Base-by-base conservation (phyloP, 768 basidiomycete species). In the Nidularia pulvinata region DNA sequence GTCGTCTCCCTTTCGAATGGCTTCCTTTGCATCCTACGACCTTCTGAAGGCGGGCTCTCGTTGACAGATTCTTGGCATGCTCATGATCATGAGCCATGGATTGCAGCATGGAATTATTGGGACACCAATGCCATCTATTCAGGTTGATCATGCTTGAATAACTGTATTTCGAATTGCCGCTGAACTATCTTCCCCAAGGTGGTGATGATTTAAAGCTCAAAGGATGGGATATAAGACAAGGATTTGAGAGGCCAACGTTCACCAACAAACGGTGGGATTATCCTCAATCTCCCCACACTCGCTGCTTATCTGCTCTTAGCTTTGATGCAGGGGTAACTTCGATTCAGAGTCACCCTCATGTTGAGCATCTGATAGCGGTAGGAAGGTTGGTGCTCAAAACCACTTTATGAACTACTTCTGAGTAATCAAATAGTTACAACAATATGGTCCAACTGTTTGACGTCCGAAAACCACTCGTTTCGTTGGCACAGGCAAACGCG, bases 1-100 rank as follows among this genome's bases (percentile, higher is more conserved):
- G 78, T 93, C 14, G 86, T 85, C 11, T 98, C 96, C 4, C 75
- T 93, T 11, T 98, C 95, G 0, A 80, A 89, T 58, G 95, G 95
- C 4, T 77, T 73, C 1, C 65, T 96, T 13, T 80, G 84, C n/a
- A 75, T 89, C 16, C 70, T 90, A 22, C 74, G 65, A 35, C 78
- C 80, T 9, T 69, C 69, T n/a, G 74, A 82, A 14, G 5, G 69
- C 74, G 1, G 64, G 69, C 65, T 91, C 30, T 50, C 63, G 0
- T 65, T 88, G 3, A 71, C 72, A 4, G 69, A 81, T 25, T 77
- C 76, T 1, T 98, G 95, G 95, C 75, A 83, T 54, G 95, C 92
- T 1, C 97, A 98, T 61, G 92, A 95, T 53, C 85, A 86, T 61
- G 97, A 99, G 65, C 90, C 95, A 0, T 99, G 97, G 97, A 84